Evolutionary conservation across 306 rosid genomes (phyloP).

Genomic region (Spatholobus suberectus): DNA sequence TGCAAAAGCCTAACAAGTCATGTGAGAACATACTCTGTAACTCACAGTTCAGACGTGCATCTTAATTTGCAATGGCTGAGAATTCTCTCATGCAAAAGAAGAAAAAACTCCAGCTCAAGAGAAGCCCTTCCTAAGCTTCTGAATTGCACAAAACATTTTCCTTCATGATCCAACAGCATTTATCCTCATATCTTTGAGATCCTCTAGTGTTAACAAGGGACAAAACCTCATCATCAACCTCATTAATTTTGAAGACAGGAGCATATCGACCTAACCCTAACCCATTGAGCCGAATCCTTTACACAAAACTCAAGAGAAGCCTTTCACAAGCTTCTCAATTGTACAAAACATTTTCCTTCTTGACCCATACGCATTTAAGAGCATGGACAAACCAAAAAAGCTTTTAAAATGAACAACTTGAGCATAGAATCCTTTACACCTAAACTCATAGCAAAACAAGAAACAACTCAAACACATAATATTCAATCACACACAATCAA

Average conservation of each 20-base stretch:
- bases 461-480: too few relatives aligned
- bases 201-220: slow-evolving; percentile 68
- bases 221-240: slow-evolving; percentile 91
- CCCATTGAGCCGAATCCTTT: slow-evolving; percentile 89
- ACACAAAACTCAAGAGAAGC: too few relatives aligned
- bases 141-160: slow-evolving; percentile 80
- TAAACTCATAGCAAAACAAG: too few relatives aligned
- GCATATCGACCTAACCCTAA: slow-evolving; percentile 85
- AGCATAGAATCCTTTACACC: too few relatives aligned
- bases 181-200: slow-evolving; percentile 91
- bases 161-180: slow-evolving; percentile 85
- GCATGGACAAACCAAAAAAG: too few relatives aligned
- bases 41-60: slow-evolving; percentile 40
- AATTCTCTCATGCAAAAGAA: too few relatives aligned
- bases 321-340: too few relatives aligned
- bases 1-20: slow-evolving; percentile 48
- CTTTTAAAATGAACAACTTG: too few relatives aligned
- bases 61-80: slow-evolving; percentile 64
- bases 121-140: slow-evolving; percentile 87
- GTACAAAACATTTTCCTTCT: too few relatives aligned
- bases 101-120: slow-evolving; percentile 57
- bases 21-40: slow-evolving; percentile 39
- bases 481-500: too few relatives aligned
- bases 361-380: too few relatives aligned
- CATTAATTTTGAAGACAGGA: slow-evolving; percentile 83